Evolutionary conservation across 495 filamentous ascomycete genomes (phyloP).

Genomic region (Lentithecium fluviatile): DNA sequence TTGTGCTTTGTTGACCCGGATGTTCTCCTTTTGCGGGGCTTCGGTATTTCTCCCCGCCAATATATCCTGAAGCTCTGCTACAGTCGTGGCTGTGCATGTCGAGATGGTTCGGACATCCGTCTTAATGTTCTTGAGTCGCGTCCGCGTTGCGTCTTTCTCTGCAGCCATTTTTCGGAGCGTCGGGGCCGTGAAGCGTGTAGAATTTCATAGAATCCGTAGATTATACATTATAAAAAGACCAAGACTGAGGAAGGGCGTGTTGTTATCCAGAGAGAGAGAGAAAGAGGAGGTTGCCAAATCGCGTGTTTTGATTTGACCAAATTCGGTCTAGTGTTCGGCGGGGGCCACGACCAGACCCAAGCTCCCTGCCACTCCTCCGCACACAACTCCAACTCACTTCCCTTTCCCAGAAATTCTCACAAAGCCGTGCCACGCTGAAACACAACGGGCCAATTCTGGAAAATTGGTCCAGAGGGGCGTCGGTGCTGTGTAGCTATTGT

Average conservation of each 20-base stretch:
- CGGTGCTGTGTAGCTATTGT: too few species aligned
- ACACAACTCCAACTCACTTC: too few species aligned
- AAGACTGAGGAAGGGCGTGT: too few species aligned
- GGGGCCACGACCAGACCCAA: not conserved
- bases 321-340: too few species aligned
- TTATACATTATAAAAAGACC: constrained; percentile 36
- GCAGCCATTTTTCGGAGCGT: constrained; percentile 14
- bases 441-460: too few species aligned
- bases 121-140: constrained; percentile 43
- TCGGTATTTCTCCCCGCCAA: not conserved
- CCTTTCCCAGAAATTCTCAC: too few species aligned
- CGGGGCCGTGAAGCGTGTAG: not conserved
- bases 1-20: constrained; percentile 19
- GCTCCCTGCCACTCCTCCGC: too few species aligned
- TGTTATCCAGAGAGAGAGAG: too few species aligned
- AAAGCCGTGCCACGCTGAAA: too few species aligned
- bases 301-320: too few species aligned
- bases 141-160: constrained; percentile 20
- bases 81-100: constrained; percentile 51
- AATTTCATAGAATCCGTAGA: constrained; percentile 10
- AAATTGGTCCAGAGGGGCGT: too few species aligned
- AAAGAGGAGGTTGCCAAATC: too few species aligned
- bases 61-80: constrained; percentile 37
- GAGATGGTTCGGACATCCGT: constrained; percentile 50
- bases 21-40: constrained; percentile 25